Base-by-base conservation (phyloP, 768 basidiomycete species). In the Lactifluus rugatus region DNA sequence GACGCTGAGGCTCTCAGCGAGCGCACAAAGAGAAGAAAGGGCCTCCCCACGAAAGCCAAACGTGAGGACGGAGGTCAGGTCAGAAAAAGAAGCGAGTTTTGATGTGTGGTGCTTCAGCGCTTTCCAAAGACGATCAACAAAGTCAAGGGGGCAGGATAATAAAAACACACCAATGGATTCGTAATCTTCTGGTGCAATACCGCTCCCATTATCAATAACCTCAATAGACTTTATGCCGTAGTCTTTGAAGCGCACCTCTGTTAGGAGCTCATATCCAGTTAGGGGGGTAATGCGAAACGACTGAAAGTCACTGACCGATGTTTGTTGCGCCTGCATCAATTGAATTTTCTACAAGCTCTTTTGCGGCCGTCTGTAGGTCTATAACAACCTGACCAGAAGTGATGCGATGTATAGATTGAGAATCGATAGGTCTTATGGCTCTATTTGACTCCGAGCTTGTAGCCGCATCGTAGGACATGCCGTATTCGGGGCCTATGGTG, bases 31-130 rank as follows among this genome's bases (percentile, higher is more conserved):
- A 2, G 95, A 93, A 7, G 93, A 92, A 0, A 99, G 75, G 0
- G 96, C 96, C 72, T 99, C 96, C 16, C 96, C 96, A 37, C 96
- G 81, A 68, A 98, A 99, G 0, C 95, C 95, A 69, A 97, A 96
- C 0, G 93, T 92, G 5, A 73, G 72, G 10, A 98, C 81, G 0
- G 77, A 73, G 2, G 80, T 73, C 3, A 97, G 79, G 67, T 93
- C 89, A 3, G 80, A 72, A 66, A 86, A 92, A 0, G 83, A 79
- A 3, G 81, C 70, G 0, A 99, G 75, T 70, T 99, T 99, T 6
- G 95, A 97, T 0, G 95, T 99, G 67, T 93, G 83, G 66, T 96
- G 89, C 68, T 96, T 97, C 58, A 94, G 73, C 1, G 83, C 94
- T 94, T 58, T 23, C 48, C 16, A 32, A 6, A 56, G 23, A 9